Conservation (phyloP, 768 basidiomycete genomes). For the Aureoboletus auriporus region DNA sequence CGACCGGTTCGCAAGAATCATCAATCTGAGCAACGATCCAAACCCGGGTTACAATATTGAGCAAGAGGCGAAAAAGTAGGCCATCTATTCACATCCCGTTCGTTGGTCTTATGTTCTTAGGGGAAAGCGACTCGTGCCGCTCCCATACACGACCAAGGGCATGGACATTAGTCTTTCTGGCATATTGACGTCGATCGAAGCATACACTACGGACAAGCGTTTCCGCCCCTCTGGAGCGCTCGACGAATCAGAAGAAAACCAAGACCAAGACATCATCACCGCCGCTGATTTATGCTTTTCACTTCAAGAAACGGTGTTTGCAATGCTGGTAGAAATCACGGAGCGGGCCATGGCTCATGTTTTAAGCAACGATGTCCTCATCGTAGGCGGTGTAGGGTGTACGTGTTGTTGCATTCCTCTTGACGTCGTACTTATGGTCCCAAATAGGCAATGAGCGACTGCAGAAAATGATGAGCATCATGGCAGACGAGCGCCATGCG, state of each 20-base stretch:
- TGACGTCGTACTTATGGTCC: not conserved
- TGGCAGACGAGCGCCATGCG: conserved; percentile 88
- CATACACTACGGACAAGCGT: conserved; percentile 83
- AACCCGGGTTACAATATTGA: conserved; percentile 98
- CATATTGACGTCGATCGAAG: conserved; percentile 82
- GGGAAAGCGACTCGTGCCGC: conserved; percentile 73
- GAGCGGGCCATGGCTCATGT: conserved; percentile 99
- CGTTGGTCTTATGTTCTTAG: conserved; percentile 36
- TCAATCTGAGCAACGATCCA: conserved; percentile 93
- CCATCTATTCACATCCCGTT: conserved; percentile 1
- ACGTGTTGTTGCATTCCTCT: conserved; percentile 32
- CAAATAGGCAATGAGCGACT: conserved; percentile 82
- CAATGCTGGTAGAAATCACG: conserved; percentile 99
- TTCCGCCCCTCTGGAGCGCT: conserved; percentile 50
- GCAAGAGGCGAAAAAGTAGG: conserved; percentile 85
- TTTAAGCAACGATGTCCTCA: conserved; percentile 90
- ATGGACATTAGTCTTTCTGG: conserved; percentile 99
- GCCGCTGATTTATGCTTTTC: conserved; percentile 97
- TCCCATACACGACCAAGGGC: conserved; percentile 96
- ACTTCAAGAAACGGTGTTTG: conserved; percentile 93
- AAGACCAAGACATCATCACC: conserved; percentile 65
- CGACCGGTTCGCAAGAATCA: conserved; percentile 93
- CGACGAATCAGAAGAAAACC: conserved; percentile 29
- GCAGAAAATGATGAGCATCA: conserved; percentile 98
- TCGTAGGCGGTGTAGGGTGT: conserved; percentile 99